phyloP scores from a whole-genome alignment of 306 rosid genomes.

The Quercus ilex region DNA sequence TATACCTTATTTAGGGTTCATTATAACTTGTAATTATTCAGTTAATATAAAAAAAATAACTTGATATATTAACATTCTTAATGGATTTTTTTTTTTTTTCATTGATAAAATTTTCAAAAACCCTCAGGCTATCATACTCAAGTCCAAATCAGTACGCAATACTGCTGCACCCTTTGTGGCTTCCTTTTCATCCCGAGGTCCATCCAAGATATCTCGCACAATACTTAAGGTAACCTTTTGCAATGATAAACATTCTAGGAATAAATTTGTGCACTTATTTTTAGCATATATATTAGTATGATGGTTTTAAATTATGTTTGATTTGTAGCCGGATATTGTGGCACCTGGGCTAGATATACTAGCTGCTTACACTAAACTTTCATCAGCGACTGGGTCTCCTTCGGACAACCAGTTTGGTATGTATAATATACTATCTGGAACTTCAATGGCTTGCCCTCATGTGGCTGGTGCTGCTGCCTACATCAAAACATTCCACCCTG shows the following conservation, averaged over 20 bases:
- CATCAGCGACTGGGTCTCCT: conserved; percentile 27
- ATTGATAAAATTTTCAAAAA: conserved; percentile 27
- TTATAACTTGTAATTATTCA: no score
- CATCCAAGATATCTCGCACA: conserved; percentile 35
- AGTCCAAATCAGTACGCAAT: conserved; percentile 20
- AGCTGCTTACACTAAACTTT: conserved; percentile 51
- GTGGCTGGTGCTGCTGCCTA: conserved; percentile 63
- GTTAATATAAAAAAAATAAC: no score
- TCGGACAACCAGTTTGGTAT: conserved; percentile 32
- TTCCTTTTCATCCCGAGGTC: conserved; percentile 75
- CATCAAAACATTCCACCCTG: conserved; percentile 75
- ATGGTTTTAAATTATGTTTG: no score
- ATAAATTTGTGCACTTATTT: no score
- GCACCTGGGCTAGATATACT: conserved; percentile 83
- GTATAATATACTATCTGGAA: conserved; percentile 63
- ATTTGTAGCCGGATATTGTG: conserved; percentile 62
- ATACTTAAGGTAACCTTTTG: conserved; percentile 55
- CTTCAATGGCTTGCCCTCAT: conserved; percentile 88
- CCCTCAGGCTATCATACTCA: conserved; percentile 49
- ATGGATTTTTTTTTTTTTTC: no score
- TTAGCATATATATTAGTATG: no score
- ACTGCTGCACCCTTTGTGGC: conserved; percentile 57
- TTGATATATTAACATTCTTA: no score
- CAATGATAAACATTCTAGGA: no score
- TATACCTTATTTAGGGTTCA: no score